phyloP scores from a whole-genome alignment of 176 grass and related monocot species.

The Cenchrus purpureus region DNA sequence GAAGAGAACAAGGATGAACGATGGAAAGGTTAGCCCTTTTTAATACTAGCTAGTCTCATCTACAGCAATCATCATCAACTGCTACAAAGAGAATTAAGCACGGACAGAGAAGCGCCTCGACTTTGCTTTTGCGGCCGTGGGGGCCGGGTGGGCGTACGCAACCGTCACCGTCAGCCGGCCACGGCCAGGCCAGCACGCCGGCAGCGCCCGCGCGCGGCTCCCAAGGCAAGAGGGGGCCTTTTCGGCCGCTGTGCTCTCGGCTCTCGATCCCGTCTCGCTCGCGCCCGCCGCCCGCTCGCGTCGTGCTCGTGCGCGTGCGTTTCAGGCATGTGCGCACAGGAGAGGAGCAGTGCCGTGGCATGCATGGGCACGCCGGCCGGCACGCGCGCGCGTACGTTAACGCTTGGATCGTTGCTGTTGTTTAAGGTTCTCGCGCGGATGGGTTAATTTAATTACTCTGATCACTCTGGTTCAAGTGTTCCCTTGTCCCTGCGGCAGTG shows the following conservation, averaged over 20 bases:
- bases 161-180: not conserved
- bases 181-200: not conserved
- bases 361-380: slow-evolving; percentile 9
- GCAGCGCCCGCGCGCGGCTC: not conserved
- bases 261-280: no score
- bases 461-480: no score
- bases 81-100: slow-evolving; percentile 26
- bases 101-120: not conserved
- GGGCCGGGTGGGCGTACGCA: not conserved
- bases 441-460: slow-evolving; percentile 19
- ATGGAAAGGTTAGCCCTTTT: slow-evolving; percentile 30
- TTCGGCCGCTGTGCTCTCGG: not conserved
- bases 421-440: not conserved
- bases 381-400: slow-evolving; percentile 30
- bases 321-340: not conserved
- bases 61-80: not conserved
- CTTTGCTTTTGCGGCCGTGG: slow-evolving; percentile 21
- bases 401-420: slow-evolving; percentile 35
- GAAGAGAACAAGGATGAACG: slow-evolving; percentile 37
- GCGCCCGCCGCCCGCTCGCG: no score
- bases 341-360: no score
- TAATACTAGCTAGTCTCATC: not conserved
- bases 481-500: no score
- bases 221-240: slow-evolving; percentile 18
- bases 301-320: not conserved